Conservation (phyloP, 352 stramenopile genomes). For the Hyphochytrium catenoides region DNA sequence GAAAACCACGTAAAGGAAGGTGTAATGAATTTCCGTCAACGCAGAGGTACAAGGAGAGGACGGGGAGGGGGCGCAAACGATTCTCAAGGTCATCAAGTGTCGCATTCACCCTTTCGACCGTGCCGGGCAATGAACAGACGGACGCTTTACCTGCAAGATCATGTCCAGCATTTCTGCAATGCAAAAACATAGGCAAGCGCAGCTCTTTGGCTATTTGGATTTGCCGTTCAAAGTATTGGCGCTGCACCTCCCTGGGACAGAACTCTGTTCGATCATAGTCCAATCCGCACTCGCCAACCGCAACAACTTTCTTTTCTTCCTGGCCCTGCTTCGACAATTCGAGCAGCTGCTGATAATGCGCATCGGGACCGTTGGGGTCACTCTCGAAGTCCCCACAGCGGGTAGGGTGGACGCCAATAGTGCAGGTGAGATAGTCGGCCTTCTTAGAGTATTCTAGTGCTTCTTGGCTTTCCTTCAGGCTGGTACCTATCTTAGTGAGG, state of each 20-base stretch:
- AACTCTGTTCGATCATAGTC: conserved; percentile 94
- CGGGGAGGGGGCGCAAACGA: too few species aligned
- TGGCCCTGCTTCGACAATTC: conserved; percentile 26
- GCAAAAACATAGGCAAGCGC: conserved; percentile 80
- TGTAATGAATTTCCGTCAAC: too few species aligned
- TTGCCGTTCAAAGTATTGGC: conserved; percentile 76
- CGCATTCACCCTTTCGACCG: too few species aligned
- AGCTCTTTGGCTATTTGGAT: conserved; percentile 58
- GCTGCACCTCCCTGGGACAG: conserved; percentile 64
- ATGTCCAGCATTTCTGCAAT: conserved; percentile 76
- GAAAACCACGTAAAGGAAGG: conserved; percentile 2
- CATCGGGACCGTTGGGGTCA: conserved; percentile 16
- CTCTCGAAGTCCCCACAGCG: conserved; percentile 65
- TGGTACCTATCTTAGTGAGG: conserved; percentile 15
- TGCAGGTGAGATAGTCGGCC: conserved; percentile 33
- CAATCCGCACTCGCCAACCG: conserved; percentile 85
- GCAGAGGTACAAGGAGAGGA: too few species aligned
- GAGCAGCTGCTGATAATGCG: conserved; percentile 30
- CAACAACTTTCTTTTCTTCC: conserved; percentile 44
- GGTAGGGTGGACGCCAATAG: conserved; percentile 80
- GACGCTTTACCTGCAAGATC: conserved; percentile 63
- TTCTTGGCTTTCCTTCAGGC: conserved; percentile 14
- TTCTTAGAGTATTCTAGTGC: conserved; percentile 12
- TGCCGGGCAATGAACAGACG: too few species aligned
- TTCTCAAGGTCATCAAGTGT: too few species aligned